Conservation (phyloP, 495 filamentous ascomycete genomes). For the Lophiotrema nucula region DNA sequence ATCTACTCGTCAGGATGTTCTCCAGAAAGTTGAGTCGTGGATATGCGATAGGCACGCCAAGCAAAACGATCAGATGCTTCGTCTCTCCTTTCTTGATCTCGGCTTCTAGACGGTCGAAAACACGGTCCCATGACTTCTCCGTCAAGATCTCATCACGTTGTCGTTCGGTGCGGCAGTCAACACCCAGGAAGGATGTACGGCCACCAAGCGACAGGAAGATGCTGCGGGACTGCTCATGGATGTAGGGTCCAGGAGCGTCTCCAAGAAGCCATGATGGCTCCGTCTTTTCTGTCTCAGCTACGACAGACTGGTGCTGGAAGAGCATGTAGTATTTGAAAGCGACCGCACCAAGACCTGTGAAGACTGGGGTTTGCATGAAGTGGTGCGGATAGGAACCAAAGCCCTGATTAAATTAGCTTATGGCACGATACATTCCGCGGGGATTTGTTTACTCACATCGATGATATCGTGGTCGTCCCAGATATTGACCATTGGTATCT, state of each 20-base stretch:
- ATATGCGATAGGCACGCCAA: constrained; percentile 79
- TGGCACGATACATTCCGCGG: not conserved
- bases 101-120: constrained; percentile 77
- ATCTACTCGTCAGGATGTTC: constrained; percentile 72
- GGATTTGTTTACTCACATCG: constrained; percentile 49
- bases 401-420: constrained; percentile 50
- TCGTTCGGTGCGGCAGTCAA: constrained; percentile 93
- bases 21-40: constrained; percentile 78
- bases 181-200: constrained; percentile 75
- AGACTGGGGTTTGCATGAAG: constrained; percentile 89
- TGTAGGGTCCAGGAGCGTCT: constrained; percentile 78
- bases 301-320: constrained; percentile 91
- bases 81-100: constrained; percentile 82
- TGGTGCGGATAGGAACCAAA: constrained; percentile 90
- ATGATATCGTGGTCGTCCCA: constrained; percentile 99
- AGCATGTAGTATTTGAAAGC: constrained; percentile 98
- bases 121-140: constrained; percentile 73
- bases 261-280: constrained; percentile 94
- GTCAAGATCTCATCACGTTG: constrained; percentile 74
- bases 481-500: constrained; percentile 98
- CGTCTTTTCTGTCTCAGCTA: constrained; percentile 70
- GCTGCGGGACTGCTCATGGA: constrained; percentile 78
- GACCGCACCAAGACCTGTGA: constrained; percentile 81
- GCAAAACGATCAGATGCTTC: constrained; percentile 82
- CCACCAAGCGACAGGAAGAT: constrained; percentile 80